phyloP scores from a whole-genome alignment of 1,284 basidiomycete genomes.

The Fistulina hepatica region DNA sequence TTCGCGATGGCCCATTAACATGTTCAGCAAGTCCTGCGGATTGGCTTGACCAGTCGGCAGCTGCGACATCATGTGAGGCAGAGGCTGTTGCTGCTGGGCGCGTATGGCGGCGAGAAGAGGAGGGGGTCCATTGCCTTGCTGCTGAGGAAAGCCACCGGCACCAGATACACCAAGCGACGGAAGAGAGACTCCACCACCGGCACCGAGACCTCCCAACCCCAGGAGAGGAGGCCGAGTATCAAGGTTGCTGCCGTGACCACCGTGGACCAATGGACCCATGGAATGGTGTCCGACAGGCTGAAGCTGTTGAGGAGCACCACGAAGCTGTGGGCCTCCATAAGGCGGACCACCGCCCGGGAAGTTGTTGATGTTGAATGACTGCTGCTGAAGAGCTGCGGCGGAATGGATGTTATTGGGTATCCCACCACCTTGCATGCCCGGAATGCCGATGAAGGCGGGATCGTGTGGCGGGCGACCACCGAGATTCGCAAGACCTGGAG shows the following conservation, averaged over 20 bases:
- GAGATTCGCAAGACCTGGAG: conserved; percentile 73
- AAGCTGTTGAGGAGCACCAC: conserved; percentile 40
- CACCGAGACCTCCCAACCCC: neutral
- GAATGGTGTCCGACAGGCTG: conserved; percentile 35
- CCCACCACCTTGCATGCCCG: conserved; percentile 34
- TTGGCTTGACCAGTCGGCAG: no score
- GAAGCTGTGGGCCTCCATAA: conserved; percentile 38
- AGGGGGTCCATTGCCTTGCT: no score
- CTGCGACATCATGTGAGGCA: no score
- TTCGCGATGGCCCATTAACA: no score
- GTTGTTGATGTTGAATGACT: conserved; percentile 40
- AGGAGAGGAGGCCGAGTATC: neutral
- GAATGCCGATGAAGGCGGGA: conserved; percentile 45
- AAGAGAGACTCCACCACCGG: neutral
- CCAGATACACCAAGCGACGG: no score
- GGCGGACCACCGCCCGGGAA: conserved; percentile 32
- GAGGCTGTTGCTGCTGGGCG: no score
- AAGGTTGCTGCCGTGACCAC: neutral
- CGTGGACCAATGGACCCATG: conserved; percentile 23
- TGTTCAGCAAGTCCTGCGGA: no score
- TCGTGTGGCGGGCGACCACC: conserved; percentile 73
- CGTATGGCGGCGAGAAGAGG: no score
- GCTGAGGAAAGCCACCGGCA: neutral
- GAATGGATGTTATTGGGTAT: conserved; percentile 37
- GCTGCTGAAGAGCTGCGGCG: conserved; percentile 36